Evolutionary conservation across 2,329 filamentous ascomycete species (phyloP).

Genomic region (Fusarium neocosmosporiellum): DNA sequence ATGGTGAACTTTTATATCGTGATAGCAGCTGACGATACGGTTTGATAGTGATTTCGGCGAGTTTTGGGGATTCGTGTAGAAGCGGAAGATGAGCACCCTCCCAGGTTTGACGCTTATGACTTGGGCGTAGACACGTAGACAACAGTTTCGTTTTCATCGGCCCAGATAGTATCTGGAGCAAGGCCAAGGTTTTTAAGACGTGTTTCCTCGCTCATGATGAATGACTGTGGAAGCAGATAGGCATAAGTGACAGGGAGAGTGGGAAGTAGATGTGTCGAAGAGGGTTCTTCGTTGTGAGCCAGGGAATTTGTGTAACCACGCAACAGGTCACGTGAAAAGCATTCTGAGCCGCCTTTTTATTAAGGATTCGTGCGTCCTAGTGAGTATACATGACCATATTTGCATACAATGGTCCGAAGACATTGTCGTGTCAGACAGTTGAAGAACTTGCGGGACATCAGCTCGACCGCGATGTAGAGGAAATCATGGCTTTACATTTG

Average conservation of each 20-base stretch:
- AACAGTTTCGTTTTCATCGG: background rate
- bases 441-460: background rate
- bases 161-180: background rate
- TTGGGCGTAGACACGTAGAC: slow-evolving; percentile 1
- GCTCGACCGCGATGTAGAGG: background rate
- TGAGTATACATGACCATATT: background rate
- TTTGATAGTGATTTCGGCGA: background rate
- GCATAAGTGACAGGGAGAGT: background rate
- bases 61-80: background rate
- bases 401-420: background rate
- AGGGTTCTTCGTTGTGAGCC: background rate
- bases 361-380: background rate
- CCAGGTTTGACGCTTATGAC: background rate
- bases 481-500: background rate
- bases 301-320: background rate
- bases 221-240: background rate
- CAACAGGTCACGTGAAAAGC: background rate
- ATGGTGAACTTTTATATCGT: background rate
- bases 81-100: background rate
- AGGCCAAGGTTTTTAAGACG: rapidly evolving
- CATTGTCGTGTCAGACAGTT: background rate
- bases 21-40: background rate
- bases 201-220: background rate
- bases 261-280: background rate
- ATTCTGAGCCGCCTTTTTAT: background rate